Evolutionary conservation across 148 eudicot genomes (phyloP).

Genomic region (Chenopodium album): DNA sequence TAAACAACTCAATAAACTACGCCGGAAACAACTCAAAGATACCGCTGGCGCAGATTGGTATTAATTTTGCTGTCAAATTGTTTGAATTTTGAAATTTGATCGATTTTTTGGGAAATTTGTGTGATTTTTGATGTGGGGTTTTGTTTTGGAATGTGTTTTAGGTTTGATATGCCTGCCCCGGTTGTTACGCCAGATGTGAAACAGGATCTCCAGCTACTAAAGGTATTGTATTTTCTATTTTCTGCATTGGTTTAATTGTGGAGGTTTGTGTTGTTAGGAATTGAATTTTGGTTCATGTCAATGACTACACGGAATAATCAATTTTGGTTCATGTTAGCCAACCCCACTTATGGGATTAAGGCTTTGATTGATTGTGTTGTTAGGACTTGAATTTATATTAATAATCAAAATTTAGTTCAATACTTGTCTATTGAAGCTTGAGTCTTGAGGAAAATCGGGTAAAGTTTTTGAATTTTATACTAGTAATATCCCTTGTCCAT

Average conservation of each 20-base stretch:
- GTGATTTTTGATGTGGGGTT: slow-evolving; percentile 7
- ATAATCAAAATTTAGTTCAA: not conserved
- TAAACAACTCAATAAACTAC: slow-evolving; percentile 55
- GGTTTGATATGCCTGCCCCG: slow-evolving; percentile 97
- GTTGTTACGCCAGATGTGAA: slow-evolving; percentile 77
- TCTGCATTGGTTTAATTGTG: no score
- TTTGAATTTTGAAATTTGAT: not conserved
- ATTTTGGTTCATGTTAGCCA: no score
- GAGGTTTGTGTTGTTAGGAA: not conserved
- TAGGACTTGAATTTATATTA: not conserved
- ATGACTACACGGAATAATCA: no score
- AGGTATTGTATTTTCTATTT: slow-evolving; percentile 38
- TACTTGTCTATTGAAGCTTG: not conserved
- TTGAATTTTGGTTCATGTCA: not conserved
- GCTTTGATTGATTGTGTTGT: not conserved
- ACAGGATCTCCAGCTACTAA: slow-evolving; percentile 75
- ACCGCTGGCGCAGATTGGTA: slow-evolving; percentile 80
- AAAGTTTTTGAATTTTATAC: no score
- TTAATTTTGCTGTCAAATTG: not conserved
- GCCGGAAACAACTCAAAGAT: slow-evolving; percentile 73
- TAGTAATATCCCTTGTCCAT: no score
- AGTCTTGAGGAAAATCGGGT: no score
- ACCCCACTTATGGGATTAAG: no score
- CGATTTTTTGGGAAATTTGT: not conserved
- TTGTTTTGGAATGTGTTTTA: slow-evolving; percentile 25